phyloP scores from a whole-genome alignment of 78 protist genomes.

The Dictyostelium capitatum region DNA sequence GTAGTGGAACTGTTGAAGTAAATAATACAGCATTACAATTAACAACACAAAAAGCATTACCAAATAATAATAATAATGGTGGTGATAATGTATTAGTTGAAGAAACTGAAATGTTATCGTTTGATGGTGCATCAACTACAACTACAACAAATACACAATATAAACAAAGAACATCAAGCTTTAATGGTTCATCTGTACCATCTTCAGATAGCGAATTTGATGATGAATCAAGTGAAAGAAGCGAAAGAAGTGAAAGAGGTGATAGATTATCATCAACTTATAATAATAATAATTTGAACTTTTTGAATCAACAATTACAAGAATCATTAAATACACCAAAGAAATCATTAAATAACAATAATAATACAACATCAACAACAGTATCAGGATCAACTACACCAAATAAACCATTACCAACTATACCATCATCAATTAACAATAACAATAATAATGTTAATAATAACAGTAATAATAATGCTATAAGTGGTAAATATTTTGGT shows the following conservation, averaged over 20 bases:
- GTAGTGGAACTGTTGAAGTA: not conserved
- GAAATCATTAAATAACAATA: not conserved
- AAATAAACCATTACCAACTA: not conserved
- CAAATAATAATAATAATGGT: not conserved
- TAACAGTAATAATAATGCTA: not conserved
- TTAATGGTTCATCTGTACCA: not conserved
- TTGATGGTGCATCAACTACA: constrained; percentile 24
- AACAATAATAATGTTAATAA: not conserved
- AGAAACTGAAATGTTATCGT: constrained; percentile 23
- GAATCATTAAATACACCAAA: not conserved
- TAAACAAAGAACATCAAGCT: not conserved
- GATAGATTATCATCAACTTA: not conserved
- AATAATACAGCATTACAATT: not conserved
- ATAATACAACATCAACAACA: not conserved
- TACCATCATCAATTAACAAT: not conserved
- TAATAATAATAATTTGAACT: not conserved
- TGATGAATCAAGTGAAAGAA: constrained; percentile 16
- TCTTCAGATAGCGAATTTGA: constrained; percentile 20
- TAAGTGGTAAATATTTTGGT: constrained; percentile 24
- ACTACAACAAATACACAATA: not conserved
- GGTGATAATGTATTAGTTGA: not conserved
- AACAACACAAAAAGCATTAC: constrained; percentile 13
- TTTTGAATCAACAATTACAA: not conserved
- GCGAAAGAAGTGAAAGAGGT: constrained; percentile 1
- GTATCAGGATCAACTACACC: not conserved